These are phyloP conservation scores for Digitaria exilis DNA, from an alignment of 202 grass and related monocot genomes.

Conservation along the genomic window DNA sequence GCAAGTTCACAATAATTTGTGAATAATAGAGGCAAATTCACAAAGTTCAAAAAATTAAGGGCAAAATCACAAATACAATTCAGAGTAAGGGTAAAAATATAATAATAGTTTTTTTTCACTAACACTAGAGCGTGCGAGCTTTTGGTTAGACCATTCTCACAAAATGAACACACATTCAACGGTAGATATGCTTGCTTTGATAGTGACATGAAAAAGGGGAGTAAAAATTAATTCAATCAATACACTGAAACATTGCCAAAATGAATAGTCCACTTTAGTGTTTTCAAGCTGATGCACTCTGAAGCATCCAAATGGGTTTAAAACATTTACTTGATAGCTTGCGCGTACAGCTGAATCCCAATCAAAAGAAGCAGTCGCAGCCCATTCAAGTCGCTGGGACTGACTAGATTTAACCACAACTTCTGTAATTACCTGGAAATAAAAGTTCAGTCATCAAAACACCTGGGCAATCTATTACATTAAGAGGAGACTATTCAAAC, in stretches of 20 bases:
- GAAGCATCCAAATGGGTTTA: slow-evolving; percentile 21
- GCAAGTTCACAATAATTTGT: too few relatives aligned
- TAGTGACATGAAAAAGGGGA: background rate
- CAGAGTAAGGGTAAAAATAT: too few relatives aligned
- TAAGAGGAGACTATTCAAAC: background rate
- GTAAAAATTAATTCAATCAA: background rate
- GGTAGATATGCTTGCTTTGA: background rate
- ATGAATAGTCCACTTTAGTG: background rate
- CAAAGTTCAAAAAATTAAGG: too few relatives aligned
- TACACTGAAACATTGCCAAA: slow-evolving; percentile 21
- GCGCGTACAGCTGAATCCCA: background rate
- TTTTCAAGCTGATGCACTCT: slow-evolving; percentile 14
- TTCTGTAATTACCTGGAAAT: slow-evolving; percentile 32
- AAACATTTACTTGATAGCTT: slow-evolving; percentile 32
- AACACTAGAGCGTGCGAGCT: background rate
- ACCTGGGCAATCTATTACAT: background rate
- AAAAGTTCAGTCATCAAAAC: slow-evolving; percentile 21
- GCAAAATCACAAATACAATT: too few relatives aligned
- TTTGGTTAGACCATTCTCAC: background rate
- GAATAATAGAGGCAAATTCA: too few relatives aligned
- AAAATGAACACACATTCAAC: background rate
- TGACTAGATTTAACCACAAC: slow-evolving; percentile 15
- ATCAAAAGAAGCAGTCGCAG: slow-evolving; percentile 1
- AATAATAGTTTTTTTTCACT: background rate
- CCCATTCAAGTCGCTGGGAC: background rate